phyloP scores from a whole-genome alignment of 768 basidiomycete species.

The Cyclocybe cylindracea region DNA sequence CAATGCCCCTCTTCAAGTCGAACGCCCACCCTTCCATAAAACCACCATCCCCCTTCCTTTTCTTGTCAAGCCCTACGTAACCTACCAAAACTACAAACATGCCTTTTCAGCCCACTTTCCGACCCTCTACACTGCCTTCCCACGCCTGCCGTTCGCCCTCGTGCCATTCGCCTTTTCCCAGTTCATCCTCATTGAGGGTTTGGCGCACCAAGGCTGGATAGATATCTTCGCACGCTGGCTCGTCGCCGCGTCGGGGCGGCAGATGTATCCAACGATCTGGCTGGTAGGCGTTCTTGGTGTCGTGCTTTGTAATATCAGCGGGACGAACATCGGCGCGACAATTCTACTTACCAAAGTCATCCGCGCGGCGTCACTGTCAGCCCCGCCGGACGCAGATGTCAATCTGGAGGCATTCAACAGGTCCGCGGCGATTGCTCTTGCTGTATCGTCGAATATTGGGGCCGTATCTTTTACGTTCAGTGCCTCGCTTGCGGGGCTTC shows the following conservation, averaged over 20 bases:
- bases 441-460: constrained; percentile 81
- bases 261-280: constrained; percentile 58
- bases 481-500: constrained; percentile 77
- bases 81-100: constrained; percentile 12
- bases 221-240: constrained; percentile 77
- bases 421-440: constrained; percentile 66
- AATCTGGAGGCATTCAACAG: constrained; percentile 68
- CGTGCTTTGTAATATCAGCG: constrained; percentile 77
- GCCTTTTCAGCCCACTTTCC: constrained; percentile 54
- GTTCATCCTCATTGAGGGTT: constrained; percentile 89
- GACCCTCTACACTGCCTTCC: constrained; percentile 63
- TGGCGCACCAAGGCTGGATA: constrained; percentile 87
- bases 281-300: constrained; percentile 73
- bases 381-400: constrained; percentile 61
- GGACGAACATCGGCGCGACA: constrained; percentile 90
- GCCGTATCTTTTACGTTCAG: constrained; percentile 83
- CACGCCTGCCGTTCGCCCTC: constrained; percentile 76
- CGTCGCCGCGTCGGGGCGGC: constrained; percentile 37
- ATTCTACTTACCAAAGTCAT: constrained; percentile 86
- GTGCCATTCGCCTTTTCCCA: constrained; percentile 93
- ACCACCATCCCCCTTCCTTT: constrained; percentile 15
- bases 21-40: constrained; percentile 15
- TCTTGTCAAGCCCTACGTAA: constrained; percentile 12
- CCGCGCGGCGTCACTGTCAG: constrained; percentile 13
- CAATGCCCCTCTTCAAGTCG: constrained; percentile 7